Conservation (phyloP, 805 yeast genomes). For the Yarrowia sp. region DNA sequence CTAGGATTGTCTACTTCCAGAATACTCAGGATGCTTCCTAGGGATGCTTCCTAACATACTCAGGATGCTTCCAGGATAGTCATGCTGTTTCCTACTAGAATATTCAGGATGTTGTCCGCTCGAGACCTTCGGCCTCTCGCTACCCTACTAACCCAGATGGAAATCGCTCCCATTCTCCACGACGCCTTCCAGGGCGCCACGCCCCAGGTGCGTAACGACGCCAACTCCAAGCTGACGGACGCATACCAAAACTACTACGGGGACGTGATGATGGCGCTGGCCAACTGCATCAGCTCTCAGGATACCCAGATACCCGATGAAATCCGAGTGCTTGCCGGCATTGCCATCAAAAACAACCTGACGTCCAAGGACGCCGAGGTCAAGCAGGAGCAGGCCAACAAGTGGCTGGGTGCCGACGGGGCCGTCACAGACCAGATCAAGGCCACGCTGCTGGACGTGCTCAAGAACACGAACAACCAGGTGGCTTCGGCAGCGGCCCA, state of each 20-base stretch:
- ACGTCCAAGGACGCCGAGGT: slow-evolving; percentile 73
- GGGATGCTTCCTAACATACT: no score
- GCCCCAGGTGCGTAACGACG: slow-evolving; percentile 52
- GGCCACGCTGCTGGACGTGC: slow-evolving; percentile 55
- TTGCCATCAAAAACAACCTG: slow-evolving; percentile 82
- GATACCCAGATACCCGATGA: slow-evolving; percentile 54
- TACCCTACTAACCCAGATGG: slow-evolving; percentile 36
- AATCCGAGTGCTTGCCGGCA: slow-evolving; percentile 87
- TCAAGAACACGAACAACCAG: slow-evolving; percentile 64
- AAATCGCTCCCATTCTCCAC: slow-evolving; percentile 70
- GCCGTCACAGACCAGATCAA: slow-evolving; percentile 63
- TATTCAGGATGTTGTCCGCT: no score
- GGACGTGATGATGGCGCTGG: slow-evolving; percentile 66
- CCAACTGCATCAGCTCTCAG: slow-evolving; percentile 67
- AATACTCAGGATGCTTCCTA: no score
- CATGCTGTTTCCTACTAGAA: no score
- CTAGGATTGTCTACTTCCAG: no score
- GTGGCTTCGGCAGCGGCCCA: slow-evolving; percentile 91
- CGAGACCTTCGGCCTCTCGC: neutral
- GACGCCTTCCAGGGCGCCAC: slow-evolving; percentile 68
- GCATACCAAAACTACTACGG: slow-evolving; percentile 73
- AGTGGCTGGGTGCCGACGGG: slow-evolving; percentile 68
- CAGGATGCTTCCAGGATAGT: no score
- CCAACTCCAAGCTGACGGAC: slow-evolving; percentile 71
- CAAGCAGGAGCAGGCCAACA: slow-evolving; percentile 56